A percentile compares a stretch with the other conserved stretches of the same genome.
phyloP scores from a whole-genome alignment of 2,329 filamentous ascomycete genomes.

The Aspergillus fumigatus region DNA sequence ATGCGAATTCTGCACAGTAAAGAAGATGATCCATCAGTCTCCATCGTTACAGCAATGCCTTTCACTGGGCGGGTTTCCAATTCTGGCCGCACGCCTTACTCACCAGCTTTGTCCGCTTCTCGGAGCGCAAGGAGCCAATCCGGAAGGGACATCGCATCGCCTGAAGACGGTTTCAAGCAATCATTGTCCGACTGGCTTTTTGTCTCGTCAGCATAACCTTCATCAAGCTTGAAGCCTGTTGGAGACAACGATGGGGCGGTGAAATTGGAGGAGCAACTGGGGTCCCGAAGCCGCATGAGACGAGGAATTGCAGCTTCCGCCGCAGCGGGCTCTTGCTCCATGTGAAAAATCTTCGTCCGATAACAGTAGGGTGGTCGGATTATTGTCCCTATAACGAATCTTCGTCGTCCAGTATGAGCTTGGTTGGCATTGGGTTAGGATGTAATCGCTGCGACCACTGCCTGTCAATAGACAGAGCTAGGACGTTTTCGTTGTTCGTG shows the following conservation, averaged over 20 bases:
- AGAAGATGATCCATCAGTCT: conserved; percentile 13
- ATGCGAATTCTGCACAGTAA: conserved; percentile 64
- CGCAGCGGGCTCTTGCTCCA: conserved; percentile 27
- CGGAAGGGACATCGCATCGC: conserved; percentile 45
- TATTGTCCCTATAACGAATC: not conserved
- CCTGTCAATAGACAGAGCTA: not conserved
- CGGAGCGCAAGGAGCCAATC: conserved; percentile 52
- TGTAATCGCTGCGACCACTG: not conserved
- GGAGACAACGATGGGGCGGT: conserved; percentile 27
- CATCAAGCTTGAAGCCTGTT: conserved; percentile 61
- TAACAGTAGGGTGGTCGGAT: not conserved
- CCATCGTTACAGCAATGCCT: not conserved
- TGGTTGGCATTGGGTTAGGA: not conserved
- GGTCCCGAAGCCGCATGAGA: conserved; percentile 22
- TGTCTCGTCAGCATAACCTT: conserved; percentile 80
- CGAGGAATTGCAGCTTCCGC: conserved; percentile 19
- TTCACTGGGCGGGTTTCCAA: not conserved
- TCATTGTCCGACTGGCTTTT: conserved; percentile 44
- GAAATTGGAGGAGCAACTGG: conserved; percentile 24
- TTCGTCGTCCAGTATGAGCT: not conserved
- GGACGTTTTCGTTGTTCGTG: not conserved
- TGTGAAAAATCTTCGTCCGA: conserved; percentile 11
- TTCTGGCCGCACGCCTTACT: conserved; percentile 14
- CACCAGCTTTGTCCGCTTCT: conserved; percentile 54
- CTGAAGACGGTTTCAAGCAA: conserved; percentile 27